These are phyloP conservation scores for Rhinocladiella mackenziei DNA, from an alignment of 2,329 filamentous ascomycete genomes.

Conservation along the genomic window DNA sequence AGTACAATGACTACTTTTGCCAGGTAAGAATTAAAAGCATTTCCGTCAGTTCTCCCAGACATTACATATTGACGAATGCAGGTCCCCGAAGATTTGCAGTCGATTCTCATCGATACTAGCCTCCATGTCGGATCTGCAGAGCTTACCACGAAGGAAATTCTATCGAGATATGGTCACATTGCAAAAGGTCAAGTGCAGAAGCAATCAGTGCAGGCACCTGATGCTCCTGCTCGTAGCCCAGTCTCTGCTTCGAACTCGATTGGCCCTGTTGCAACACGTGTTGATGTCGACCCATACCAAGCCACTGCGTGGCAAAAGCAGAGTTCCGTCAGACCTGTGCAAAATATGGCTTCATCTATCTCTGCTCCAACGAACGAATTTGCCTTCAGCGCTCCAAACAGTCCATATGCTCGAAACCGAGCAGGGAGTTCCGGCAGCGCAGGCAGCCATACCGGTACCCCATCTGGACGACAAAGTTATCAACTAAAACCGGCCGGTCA, in stretches of 20 bases:
- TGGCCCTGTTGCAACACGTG: conserved; percentile 54
- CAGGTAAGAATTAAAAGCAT: conserved; percentile 61
- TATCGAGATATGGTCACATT: conserved; percentile 87
- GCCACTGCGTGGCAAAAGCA: conserved; percentile 72
- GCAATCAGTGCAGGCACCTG: conserved; percentile 50
- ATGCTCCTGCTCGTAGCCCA: conserved; percentile 49
- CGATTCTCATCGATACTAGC: conserved; percentile 75
- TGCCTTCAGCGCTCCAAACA: conserved; percentile 25
- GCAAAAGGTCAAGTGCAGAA: conserved; percentile 55
- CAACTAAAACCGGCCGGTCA: conserved; percentile 26
- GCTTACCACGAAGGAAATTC: conserved; percentile 93
- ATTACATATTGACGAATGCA: conserved; percentile 42
- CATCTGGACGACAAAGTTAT: conserved; percentile 27
- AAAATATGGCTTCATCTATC: conserved; percentile 31
- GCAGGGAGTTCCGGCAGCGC: conserved; percentile 27
- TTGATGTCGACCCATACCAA: conserved; percentile 81
- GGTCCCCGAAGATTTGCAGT: conserved; percentile 90
- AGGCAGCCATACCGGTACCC: conserved; percentile 20
- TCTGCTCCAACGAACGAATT: conserved; percentile 20
- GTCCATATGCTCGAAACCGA: conserved; percentile 27
- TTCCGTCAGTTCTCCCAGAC: not conserved
- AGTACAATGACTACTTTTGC: conserved; percentile 93
- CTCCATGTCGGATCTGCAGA: conserved; percentile 80
- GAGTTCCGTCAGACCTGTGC: conserved; percentile 73
- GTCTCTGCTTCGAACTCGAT: conserved; percentile 40